These are phyloP conservation scores for Pseudocercospora eumusae DNA, from an alignment of 2,329 filamentous ascomycete genomes.

Conservation along the genomic window DNA sequence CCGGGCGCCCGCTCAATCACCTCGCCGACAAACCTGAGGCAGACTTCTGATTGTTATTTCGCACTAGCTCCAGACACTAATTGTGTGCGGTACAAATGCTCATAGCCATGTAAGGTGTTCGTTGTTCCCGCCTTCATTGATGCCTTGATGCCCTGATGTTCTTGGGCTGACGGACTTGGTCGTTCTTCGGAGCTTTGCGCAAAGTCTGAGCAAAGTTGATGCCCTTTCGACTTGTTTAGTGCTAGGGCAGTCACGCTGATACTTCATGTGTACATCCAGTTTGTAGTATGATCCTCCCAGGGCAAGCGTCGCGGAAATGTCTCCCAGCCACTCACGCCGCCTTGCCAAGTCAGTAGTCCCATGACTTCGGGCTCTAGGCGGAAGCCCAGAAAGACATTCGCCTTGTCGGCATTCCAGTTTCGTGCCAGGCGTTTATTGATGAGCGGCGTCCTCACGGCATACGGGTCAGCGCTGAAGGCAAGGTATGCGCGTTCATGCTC, in stretches of 20 bases:
- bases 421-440: constrained; percentile 44
- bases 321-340: constrained; percentile 34
- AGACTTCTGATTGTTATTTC: too few relatives aligned
- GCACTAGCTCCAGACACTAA: too few relatives aligned
- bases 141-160: too few relatives aligned
- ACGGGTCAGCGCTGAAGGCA: constrained; percentile 44
- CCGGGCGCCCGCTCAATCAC: too few relatives aligned
- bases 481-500: constrained; percentile 43
- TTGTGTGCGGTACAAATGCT: too few relatives aligned
- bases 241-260: neutral
- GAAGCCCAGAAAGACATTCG: constrained; percentile 27
- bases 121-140: too few relatives aligned
- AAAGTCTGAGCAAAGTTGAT: neutral
- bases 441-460: constrained; percentile 42
- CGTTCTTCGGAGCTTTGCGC: neutral
- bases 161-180: neutral
- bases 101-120: too few relatives aligned
- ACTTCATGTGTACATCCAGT: constrained; percentile 17
- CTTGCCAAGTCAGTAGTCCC: constrained; percentile 34
- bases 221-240: neutral
- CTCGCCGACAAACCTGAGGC: too few relatives aligned
- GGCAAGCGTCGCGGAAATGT: constrained; percentile 33
- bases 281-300: constrained; percentile 29
- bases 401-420: constrained; percentile 42
- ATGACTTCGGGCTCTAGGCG: constrained; percentile 30